phyloP scores from a whole-genome alignment of 495 filamentous ascomycete species.

The Daldinia grandis region DNA sequence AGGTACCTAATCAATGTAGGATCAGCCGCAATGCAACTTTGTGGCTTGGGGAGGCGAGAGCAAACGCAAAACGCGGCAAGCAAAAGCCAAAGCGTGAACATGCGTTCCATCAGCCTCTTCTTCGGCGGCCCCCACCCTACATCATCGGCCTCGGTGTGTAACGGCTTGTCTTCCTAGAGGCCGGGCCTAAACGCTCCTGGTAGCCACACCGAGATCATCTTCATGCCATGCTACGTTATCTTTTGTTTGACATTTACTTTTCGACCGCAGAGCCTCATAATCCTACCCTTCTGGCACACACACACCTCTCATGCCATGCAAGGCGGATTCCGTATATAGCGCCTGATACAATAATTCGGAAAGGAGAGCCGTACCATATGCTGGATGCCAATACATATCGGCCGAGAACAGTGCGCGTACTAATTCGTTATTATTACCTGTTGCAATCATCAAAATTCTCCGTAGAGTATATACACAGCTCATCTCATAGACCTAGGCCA shows the following conservation, averaged over 20 bases:
- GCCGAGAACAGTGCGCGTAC: background rate
- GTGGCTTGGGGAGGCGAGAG: conserved; percentile 22
- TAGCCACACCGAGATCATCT: conserved; percentile 25
- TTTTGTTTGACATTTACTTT: background rate
- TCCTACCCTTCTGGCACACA: background rate
- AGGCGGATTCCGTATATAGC: background rate
- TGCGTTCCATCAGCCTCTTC: conserved; percentile 29
- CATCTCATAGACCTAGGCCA: background rate
- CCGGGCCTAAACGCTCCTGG: background rate
- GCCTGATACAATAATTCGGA: conserved; percentile 6
- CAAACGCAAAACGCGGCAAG: conserved; percentile 4
- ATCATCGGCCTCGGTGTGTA: conserved; percentile 13
- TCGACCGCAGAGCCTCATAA: conserved; percentile 10
- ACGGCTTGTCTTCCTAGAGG: conserved; percentile 17
- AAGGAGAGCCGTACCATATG: background rate
- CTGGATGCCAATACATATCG: background rate
- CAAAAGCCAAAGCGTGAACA: background rate
- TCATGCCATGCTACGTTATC: background rate
- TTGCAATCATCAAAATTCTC: conserved; percentile 3
- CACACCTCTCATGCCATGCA: background rate
- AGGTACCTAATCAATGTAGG: conserved; percentile 3
- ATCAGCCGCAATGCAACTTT: conserved; percentile 39
- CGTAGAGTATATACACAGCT: conserved; percentile 15
- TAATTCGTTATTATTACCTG: background rate
- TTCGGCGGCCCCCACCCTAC: conserved; percentile 7